phyloP scores from a whole-genome alignment of 352 stramenopile species.

The Plasmopara halstedii region DNA sequence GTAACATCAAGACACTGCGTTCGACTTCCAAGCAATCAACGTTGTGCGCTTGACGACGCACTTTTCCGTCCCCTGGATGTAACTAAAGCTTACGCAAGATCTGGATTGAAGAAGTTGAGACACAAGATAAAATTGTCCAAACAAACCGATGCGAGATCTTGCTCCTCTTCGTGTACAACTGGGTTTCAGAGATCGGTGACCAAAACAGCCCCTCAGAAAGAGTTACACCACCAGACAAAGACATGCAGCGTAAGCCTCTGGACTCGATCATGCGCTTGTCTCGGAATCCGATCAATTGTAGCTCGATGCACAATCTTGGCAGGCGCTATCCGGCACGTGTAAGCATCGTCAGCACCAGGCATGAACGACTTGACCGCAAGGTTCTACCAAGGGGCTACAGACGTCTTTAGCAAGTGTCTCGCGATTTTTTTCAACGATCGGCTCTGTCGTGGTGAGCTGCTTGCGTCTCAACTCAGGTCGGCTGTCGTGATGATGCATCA shows the following conservation, averaged over 20 bases:
- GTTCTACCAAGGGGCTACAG: not conserved
- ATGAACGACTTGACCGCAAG: not conserved
- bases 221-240: not conserved
- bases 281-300: not conserved
- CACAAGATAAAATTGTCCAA: not conserved
- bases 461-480: not conserved
- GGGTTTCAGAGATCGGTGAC: not conserved
- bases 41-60: not conserved
- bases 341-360: not conserved
- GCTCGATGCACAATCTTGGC: not conserved
- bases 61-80: not conserved
- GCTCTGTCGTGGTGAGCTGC: not conserved
- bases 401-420: not conserved
- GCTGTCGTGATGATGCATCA: not conserved
- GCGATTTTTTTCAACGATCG: not conserved
- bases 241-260: not conserved
- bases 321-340: not conserved
- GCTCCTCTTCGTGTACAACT: not conserved
- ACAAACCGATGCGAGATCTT: not conserved
- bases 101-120: not conserved
- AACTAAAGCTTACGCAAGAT: not conserved
- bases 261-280: not conserved
- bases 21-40: not conserved
- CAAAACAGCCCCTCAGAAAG: not conserved
- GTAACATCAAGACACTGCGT: not conserved